Base-by-base conservation (phyloP, 352 stramenopile genomes). In the Pythium vanterpoolii region DNA sequence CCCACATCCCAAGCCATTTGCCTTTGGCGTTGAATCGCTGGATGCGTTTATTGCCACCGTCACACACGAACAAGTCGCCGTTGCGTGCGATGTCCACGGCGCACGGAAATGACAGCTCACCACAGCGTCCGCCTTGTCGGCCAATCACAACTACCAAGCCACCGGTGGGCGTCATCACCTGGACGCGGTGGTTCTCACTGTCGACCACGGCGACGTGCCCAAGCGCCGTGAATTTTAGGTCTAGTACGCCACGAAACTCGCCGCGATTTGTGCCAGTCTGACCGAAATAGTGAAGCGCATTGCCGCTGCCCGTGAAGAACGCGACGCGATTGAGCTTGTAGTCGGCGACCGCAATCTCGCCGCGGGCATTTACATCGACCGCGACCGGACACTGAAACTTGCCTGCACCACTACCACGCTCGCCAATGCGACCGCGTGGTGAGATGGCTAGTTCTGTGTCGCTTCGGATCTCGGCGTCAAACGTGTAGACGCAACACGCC, bases 31-130 rank as follows among this genome's bases (percentile, higher is more conserved):
- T 80, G 40, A 90, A 75, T 1, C 77, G 64, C 47, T 88, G 77
- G 34, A 88, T 73, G 24, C 80, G 74, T 23, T 86, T 75, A 48
- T 90, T 90, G 8, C 70, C 80, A 24, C 65, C 47, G 46, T 90
- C 80, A 23, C 73, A 83, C 9, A 90, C 74, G 27, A 87, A 86
- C 16, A 87, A 19, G 1, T 88, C 77, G 0, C 76, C 77, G 10
- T 73, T 72, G 30, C 57, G 64, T 14, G 67, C 70, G 8, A 87
- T 54, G 18, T 61, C 68, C 18, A 88, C 16, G 23, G 76, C 72
- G 18, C 71, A 71, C 0, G 77, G 80, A 6, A 64, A 61, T 2
- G 62, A 28, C 3, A 90, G 69, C 38, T 83, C 56, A 6, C 72
- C 66, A 3, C 42, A 23, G 11, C 48, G 56, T 43, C 51, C 70